Base-by-base conservation (phyloP, 768 basidiomycete genomes). In the Strobilomyces echinocephalus region DNA sequence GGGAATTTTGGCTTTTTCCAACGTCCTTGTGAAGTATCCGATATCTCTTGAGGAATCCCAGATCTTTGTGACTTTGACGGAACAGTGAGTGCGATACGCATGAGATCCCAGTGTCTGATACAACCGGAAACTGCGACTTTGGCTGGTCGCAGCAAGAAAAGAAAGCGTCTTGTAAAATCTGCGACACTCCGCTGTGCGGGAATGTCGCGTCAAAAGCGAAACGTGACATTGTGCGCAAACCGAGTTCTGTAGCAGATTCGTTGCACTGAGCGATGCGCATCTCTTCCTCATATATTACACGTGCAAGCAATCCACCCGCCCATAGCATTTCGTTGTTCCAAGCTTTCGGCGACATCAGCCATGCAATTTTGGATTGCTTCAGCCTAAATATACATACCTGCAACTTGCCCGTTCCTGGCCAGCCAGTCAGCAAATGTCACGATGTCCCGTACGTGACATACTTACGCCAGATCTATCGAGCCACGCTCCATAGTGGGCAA, bases 401-500 rank as follows among this genome's bases (percentile, higher is more conserved):
- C 83, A n/a, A 91, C 87, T 64, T 89, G 84, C 21, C 87, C 83
- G 67, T 97, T 93, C 63, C 90, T 91, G 46, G 24, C 15, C 52
- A 8, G 20, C n/a, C 1, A 24, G 39, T 62, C 20, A 52, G 40
- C 28, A 3, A 34, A 40, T 41, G 47, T 50, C 6, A 57, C 18
- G 7, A 41, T 39, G 21, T 26, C 10, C 15, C 26, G 24, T 44
- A 41, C 26, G 35, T 31, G 24, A 36, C 16, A 52, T 52, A 31
- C 84, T 70, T 64, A 91, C 86, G 91, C 84, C 33, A 95, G 73
- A 70, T 92, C 94, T 50, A 95, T 86, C 0, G 88, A 85, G 69
- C 97, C 93, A 59, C 95, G 81, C 69, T 98, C 95, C 7, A 97
- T 91, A 0, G 95, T 97, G 8, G 93, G 91, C 47, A 97, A 93